phyloP scores from a whole-genome alignment of 352 stramenopile species.

The Pythium apleroticum region DNA sequence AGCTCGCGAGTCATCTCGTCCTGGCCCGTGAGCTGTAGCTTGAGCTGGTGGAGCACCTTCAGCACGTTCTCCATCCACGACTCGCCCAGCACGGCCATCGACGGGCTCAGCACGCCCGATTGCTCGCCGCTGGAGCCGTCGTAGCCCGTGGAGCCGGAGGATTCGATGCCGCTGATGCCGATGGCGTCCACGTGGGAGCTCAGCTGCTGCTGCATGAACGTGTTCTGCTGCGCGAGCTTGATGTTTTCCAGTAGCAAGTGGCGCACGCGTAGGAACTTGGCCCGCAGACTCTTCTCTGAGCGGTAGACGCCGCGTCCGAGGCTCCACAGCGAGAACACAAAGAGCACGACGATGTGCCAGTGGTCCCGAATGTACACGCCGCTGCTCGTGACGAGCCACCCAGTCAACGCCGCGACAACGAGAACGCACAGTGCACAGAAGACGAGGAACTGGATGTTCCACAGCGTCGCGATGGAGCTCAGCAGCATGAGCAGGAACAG shows the following conservation, averaged over 20 bases:
- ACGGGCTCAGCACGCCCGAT: constrained; percentile 15
- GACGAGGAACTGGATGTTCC: constrained; percentile 55
- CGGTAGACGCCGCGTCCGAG: constrained; percentile 46
- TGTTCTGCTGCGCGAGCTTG: constrained; percentile 59
- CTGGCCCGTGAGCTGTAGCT: constrained; percentile 40
- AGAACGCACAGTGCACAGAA: constrained; percentile 35
- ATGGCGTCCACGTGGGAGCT: constrained; percentile 62
- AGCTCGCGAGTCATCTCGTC: constrained; percentile 43
- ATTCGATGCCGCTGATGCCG: constrained; percentile 37
- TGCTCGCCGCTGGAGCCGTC: constrained; percentile 16
- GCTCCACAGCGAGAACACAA: constrained; percentile 36
- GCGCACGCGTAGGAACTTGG: constrained; percentile 55
- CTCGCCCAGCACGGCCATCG: constrained; percentile 41
- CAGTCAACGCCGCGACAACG: constrained; percentile 28
- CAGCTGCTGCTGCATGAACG: constrained; percentile 64
- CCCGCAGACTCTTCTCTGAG: constrained; percentile 35
- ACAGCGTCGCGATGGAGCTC: constrained; percentile 47
- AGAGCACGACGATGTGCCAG: constrained; percentile 56
- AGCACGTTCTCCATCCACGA: constrained; percentile 78
- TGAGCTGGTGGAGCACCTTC: constrained; percentile 50
- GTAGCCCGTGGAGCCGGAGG: constrained; percentile 8
- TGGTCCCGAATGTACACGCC: constrained; percentile 32
- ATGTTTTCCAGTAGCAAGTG: constrained; percentile 66
- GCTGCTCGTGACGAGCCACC: constrained; percentile 32
- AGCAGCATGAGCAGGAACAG: constrained; percentile 56